Conservation (phyloP, 208 protist genomes). For the Balamuthia mandrillaris region DNA sequence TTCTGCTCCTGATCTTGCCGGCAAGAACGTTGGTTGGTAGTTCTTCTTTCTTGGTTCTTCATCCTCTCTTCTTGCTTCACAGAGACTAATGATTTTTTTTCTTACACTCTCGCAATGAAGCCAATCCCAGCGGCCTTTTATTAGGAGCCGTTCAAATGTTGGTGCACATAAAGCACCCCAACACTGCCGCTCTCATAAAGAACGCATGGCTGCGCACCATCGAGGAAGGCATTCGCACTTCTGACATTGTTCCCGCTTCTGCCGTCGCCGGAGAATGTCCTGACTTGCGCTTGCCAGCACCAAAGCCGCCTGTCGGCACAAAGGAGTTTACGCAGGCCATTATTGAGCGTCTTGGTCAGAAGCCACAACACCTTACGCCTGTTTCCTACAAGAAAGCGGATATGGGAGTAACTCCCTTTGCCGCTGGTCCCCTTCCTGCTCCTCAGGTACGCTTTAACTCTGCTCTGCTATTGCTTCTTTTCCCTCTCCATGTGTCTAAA, state of each 20-base stretch:
- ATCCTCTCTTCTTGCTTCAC: too few relatives aligned
- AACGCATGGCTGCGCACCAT: conserved; percentile 10
- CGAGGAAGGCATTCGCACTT: background rate
- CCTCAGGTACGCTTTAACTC: too few relatives aligned
- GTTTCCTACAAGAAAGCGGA: background rate
- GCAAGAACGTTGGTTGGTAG: conserved; percentile 9
- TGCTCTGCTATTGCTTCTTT: background rate
- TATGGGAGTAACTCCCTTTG: background rate
- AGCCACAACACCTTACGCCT: background rate
- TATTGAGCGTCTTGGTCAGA: background rate
- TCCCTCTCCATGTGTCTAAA: background rate
- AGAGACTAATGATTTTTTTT: too few relatives aligned
- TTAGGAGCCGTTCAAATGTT: background rate
- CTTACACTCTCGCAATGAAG: too few relatives aligned
- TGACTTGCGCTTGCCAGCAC: too few relatives aligned
- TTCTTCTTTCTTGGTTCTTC: too few relatives aligned
- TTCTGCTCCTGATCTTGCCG: conserved; percentile 52
- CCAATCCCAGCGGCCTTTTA: background rate
- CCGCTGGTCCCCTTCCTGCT: background rate
- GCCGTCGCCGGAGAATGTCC: background rate
- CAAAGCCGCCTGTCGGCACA: background rate
- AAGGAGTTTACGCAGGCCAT: background rate
- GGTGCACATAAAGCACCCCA: background rate
- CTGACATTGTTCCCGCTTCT: background rate
- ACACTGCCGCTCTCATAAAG: background rate